Evolutionary conservation across 179 eudicot genomes (phyloP).

Genomic region (Drosera spatulata): DNA sequence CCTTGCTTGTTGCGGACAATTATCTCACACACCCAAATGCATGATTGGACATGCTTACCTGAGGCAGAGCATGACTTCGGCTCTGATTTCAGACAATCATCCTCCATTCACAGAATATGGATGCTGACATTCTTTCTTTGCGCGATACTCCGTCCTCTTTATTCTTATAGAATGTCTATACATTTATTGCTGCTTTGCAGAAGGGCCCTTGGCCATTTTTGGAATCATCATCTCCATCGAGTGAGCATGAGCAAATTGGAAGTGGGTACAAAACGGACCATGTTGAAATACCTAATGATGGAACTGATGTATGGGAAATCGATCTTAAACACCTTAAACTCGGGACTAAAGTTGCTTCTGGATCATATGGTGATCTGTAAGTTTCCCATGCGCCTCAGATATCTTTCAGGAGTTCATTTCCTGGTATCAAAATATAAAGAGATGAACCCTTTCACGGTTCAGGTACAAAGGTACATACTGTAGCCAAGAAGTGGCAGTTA

Average conservation of each 20-base stretch:
- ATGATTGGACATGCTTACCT: background rate
- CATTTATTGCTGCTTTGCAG: background rate
- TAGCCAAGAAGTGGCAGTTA: conserved; percentile 77
- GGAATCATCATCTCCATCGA: conserved; percentile 35
- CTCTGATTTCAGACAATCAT: background rate
- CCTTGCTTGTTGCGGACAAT: background rate
- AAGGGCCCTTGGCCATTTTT: conserved; percentile 39
- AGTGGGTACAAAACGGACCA: conserved; percentile 6
- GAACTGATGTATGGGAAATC: conserved; percentile 46
- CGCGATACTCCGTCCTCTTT: background rate
- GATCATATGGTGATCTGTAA: conserved; percentile 64
- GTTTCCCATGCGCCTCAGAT: conserved; percentile 7
- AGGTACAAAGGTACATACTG: conserved; percentile 60
- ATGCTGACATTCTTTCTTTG: no score
- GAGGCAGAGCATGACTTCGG: background rate
- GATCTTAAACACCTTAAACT: conserved; percentile 42
- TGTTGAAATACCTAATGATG: conserved; percentile 20
- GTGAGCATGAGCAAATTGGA: conserved; percentile 32
- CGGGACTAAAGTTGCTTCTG: conserved; percentile 49
- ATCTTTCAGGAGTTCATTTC: background rate
- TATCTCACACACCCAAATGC: no score
- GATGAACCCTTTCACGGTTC: background rate
- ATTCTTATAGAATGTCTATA: background rate
- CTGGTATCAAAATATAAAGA: conserved; percentile 1
- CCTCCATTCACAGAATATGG: background rate